These are phyloP conservation scores for Pleurotus eryngii DNA, from an alignment of 768 basidiomycete species.

Conservation along the genomic window DNA sequence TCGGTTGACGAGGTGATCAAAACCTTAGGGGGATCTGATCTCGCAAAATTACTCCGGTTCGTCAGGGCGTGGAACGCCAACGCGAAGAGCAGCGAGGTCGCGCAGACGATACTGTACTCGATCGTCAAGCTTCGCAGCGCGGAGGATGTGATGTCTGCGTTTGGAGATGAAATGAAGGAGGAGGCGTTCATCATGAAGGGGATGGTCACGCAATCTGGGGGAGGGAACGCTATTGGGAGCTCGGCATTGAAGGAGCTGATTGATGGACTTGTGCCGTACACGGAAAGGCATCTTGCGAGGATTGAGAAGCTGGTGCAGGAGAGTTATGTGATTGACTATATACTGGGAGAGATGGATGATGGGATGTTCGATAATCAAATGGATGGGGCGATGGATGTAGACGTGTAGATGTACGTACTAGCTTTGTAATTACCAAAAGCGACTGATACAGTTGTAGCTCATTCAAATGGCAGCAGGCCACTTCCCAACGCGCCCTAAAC, in stretches of 20 bases:
- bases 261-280: constrained; percentile 89
- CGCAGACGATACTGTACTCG: constrained; percentile 81
- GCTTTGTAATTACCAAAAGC: no score
- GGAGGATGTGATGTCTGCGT: constrained; percentile 71
- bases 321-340: constrained; percentile 91
- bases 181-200: constrained; percentile 25
- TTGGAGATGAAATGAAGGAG: constrained; percentile 40
- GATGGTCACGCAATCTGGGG: constrained; percentile 11
- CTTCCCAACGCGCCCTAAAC: constrained; percentile 44
- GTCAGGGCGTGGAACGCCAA: constrained; percentile 94
- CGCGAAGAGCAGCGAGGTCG: constrained; percentile 80
- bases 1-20: constrained; percentile 83
- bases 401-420: background rate
- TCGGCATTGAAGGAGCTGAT: constrained; percentile 68
- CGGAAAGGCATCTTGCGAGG: constrained; percentile 85
- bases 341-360: constrained; percentile 84
- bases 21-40: constrained; percentile 66
- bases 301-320: constrained; percentile 89
- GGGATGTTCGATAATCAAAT: constrained; percentile 57
- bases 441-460: background rate
- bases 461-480: background rate
- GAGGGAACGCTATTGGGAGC: constrained; percentile 19
- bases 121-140: constrained; percentile 74
- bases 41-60: constrained; percentile 78
- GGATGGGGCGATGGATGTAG: constrained; percentile 35